Evolutionary conservation across 495 filamentous ascomycete species (phyloP).

Genomic region (Aspergillus ostianus): DNA sequence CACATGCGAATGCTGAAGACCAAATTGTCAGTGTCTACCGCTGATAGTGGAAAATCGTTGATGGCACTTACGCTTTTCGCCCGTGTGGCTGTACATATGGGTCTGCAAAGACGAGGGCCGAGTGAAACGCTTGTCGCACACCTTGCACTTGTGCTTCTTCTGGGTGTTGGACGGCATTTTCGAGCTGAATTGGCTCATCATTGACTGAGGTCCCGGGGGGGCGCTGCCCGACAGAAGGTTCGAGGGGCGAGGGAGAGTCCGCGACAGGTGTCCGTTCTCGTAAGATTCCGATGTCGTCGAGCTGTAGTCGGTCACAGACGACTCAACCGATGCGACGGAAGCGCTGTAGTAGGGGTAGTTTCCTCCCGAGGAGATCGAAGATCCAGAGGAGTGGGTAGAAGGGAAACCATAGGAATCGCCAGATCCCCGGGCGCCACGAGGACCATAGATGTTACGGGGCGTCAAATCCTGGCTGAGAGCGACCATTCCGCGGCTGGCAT

Average conservation of each 20-base stretch:
- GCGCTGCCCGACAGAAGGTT: slow-evolving; percentile 61
- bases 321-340: slow-evolving; percentile 75
- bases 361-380: slow-evolving; percentile 84
- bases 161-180: slow-evolving; percentile 94
- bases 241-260: slow-evolving; percentile 78
- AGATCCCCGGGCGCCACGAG: slow-evolving; percentile 64
- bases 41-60: slow-evolving; percentile 1
- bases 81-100: slow-evolving; percentile 98
- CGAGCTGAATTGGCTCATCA: slow-evolving; percentile 99
- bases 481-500: slow-evolving; percentile 87
- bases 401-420: slow-evolving; percentile 95
- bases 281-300: slow-evolving; percentile 84
- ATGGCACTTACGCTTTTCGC: slow-evolving; percentile 87
- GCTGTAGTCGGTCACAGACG: slow-evolving; percentile 91
- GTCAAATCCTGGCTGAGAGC: slow-evolving; percentile 86
- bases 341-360: slow-evolving; percentile 76
- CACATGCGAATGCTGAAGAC: slow-evolving; percentile 78
- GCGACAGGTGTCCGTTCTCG: slow-evolving; percentile 65
- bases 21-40: slow-evolving; percentile 34
- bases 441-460: slow-evolving; percentile 83
- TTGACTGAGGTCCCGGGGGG: slow-evolving; percentile 86
- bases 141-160: slow-evolving; percentile 99
- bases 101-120: slow-evolving; percentile 94
- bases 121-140: slow-evolving; percentile 98
- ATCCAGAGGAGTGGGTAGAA: slow-evolving; percentile 84